Base-by-base conservation (phyloP, 2,329 filamentous ascomycete species). In the Penicillium sp. region DNA sequence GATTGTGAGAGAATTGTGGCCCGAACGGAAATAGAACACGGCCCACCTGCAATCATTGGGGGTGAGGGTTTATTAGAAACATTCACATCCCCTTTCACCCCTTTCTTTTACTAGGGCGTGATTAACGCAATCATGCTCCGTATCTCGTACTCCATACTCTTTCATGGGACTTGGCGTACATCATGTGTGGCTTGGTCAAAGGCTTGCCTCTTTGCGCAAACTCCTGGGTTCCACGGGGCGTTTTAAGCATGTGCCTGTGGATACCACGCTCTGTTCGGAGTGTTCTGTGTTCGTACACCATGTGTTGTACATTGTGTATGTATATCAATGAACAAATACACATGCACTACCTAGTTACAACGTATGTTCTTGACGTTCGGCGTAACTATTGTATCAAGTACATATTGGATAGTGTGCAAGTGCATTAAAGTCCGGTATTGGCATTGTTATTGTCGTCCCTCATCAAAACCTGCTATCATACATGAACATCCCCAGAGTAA, bases 391-490 rank as follows among this genome's bases (percentile, higher is more conserved):
- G 23, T 27, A 42, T 8, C 6, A 29, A 14, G 23, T 23, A 23
- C 23, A 23, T 23, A 27, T n/a, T n/a, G n/a, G n/a, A n/a, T 3
- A 26, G 16, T 16, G 13, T 32, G 26, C 26, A 39, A 46, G 7
- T 16, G 27, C 14, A 18, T 38, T 5, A n/a, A 32, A 36, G 34
- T 11, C n/a, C 23, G 38, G 39, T 50, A 49, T 43, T 16, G 23
- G 16, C 11, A 38, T 44, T 53, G 26, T 18, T 30, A 35, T 43
- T 42, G 30, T 48, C 35, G 18, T 52, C 42, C n/a, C n/a, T 48
- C 34, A 44, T 53, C 16, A 49, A 50, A 40, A 54, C 32, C 19
- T 32, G 18, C 32, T 44, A 50, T 53, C 51, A 10, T 54, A 44
- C 46, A 48, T 35, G 9, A 27, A 51, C 14, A 23, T 38, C 36